phyloP scores from a whole-genome alignment of 2,329 filamentous ascomycete species.

The Claviceps arundinis region DNA sequence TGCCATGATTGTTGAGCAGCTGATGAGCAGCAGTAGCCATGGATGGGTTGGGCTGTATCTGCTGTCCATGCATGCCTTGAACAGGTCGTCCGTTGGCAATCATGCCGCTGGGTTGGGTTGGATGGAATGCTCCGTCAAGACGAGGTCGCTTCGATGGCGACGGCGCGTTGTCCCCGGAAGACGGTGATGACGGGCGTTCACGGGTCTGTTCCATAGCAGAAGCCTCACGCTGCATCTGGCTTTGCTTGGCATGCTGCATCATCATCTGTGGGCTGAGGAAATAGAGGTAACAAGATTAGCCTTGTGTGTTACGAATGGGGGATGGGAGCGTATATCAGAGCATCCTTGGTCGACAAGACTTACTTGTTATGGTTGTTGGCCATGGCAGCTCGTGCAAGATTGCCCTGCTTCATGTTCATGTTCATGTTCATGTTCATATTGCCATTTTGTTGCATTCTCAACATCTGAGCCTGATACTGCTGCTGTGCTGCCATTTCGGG shows the following conservation, averaged over 20 bases:
- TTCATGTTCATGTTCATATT: conserved; percentile 44
- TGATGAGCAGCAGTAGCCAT: conserved; percentile 41
- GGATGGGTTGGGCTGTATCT: conserved; percentile 42
- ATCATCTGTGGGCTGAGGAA: conserved; percentile 54
- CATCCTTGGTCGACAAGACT: conserved; percentile 18
- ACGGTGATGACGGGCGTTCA: conserved; percentile 68
- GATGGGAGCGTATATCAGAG: not conserved
- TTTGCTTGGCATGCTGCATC: conserved; percentile 57
- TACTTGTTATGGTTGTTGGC: conserved; percentile 66
- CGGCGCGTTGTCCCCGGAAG: conserved; percentile 72
- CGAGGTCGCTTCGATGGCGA: conserved; percentile 86
- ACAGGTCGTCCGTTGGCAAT: conserved; percentile 60
- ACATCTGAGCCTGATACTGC: conserved; percentile 47
- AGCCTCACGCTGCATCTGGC: conserved; percentile 77
- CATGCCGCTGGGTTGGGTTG: conserved; percentile 50
- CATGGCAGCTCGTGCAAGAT: conserved; percentile 61
- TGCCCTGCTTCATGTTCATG: conserved; percentile 44
- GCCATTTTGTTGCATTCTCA: conserved; percentile 50
- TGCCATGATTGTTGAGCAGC: conserved; percentile 54
- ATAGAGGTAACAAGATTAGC: not conserved
- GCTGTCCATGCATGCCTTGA: conserved; percentile 60
- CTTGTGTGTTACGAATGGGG: not conserved
- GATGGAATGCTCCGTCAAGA: conserved; percentile 61
- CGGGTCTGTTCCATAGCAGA: conserved; percentile 78
- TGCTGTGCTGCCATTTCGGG: conserved; percentile 45